These are phyloP conservation scores for Rasamsonia emersonii DNA, from an alignment of 2,329 filamentous ascomycete species.

Conservation along the genomic window DNA sequence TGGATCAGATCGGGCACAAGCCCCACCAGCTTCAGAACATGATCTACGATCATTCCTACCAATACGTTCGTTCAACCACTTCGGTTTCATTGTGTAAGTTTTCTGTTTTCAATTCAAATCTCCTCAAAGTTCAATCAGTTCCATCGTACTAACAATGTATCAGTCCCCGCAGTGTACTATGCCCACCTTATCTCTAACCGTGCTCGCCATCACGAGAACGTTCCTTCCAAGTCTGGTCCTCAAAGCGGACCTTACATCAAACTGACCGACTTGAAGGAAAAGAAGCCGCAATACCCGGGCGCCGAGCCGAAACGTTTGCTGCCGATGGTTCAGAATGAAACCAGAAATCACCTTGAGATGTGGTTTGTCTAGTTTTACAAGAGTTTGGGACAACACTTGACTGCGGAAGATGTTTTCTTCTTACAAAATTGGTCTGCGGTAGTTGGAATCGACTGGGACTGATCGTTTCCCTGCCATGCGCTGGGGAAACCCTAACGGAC, in stretches of 20 bases:
- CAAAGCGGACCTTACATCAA: constrained; percentile 31
- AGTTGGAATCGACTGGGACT: background rate
- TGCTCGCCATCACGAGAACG: constrained; percentile 64
- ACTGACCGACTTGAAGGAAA: constrained; percentile 19
- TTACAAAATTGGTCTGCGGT: background rate
- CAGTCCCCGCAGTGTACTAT: constrained; percentile 81
- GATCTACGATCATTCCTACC: constrained; percentile 92
- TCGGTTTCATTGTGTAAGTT: constrained; percentile 67
- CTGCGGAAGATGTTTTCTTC: too few relatives aligned
- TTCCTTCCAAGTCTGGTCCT: constrained; percentile 30
- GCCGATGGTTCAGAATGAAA: constrained; percentile 5
- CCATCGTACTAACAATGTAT: constrained; percentile 5
- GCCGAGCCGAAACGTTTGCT: constrained; percentile 2
- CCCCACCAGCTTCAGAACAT: constrained; percentile 70
- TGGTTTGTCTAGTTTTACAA: constrained; percentile 11
- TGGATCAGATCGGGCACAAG: constrained; percentile 65
- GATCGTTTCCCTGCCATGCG: too few relatives aligned
- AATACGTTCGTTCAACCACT: constrained; percentile 85
- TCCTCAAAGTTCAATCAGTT: background rate
- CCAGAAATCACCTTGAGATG: constrained; percentile 8
- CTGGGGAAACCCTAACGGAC: background rate
- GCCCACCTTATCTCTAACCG: constrained; percentile 81
- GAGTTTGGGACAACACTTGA: too few relatives aligned
- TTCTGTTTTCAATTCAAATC: too few relatives aligned
- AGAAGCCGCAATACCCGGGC: constrained; percentile 9